Percentiles rank a stretch among this genome's conserved stretches.
Evolutionary conservation across 2,329 filamentous ascomycete genomes (phyloP).

Genomic region (Gnomoniopsis sp.): DNA sequence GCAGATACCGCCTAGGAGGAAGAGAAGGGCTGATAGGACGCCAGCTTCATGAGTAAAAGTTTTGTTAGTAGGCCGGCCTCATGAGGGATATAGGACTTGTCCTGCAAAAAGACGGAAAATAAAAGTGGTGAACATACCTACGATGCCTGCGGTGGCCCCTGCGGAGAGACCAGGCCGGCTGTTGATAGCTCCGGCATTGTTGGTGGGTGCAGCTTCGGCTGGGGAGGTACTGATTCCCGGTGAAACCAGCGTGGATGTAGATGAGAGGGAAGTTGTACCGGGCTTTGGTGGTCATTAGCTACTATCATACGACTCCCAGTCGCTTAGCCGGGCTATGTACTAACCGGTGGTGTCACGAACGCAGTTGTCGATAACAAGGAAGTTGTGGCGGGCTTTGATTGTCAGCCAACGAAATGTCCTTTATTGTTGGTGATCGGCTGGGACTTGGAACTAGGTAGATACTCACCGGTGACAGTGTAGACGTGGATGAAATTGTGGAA

Average conservation of each 20-base stretch:
- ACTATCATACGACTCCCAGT: too few species aligned
- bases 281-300: background rate
- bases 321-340: too few species aligned
- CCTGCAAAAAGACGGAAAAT: too few species aligned
- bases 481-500: too few species aligned
- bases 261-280: background rate
- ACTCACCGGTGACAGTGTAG: too few species aligned
- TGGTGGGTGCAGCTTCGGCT: background rate
- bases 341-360: too few species aligned
- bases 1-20: slow-evolving; percentile 1
- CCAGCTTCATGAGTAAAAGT: background rate
- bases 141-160: slow-evolving; percentile 2
- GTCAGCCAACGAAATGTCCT: too few species aligned
- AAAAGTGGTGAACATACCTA: background rate
- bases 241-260: background rate
- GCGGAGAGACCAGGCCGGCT: background rate
- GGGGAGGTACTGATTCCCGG: background rate
- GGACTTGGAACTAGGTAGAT: too few species aligned
- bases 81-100: too few species aligned
- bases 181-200: background rate
- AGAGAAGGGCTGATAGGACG: background rate
- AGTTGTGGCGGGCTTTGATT: too few species aligned
- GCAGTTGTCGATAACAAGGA: too few species aligned
- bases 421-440: too few species aligned
- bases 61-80: background rate